Evolutionary conservation across 2,329 filamentous ascomycete species (phyloP).

Genomic region (Lithohypha guttulata): DNA sequence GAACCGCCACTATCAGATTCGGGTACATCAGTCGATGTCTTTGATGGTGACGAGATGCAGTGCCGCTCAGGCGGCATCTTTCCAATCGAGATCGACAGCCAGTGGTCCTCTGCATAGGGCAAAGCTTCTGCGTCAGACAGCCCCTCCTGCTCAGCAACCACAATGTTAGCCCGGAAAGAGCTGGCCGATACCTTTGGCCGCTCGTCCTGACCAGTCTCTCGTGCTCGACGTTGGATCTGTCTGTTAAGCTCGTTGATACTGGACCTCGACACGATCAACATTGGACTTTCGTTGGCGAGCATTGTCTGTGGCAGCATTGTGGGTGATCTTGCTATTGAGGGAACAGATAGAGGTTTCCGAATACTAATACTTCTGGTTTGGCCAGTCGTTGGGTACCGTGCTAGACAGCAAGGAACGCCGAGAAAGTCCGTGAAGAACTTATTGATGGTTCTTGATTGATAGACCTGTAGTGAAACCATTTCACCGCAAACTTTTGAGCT

Average conservation of each 20-base stretch:
- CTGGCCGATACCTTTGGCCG: slow-evolving; percentile 52
- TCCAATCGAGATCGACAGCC: slow-evolving; percentile 47
- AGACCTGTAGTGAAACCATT: slow-evolving; percentile 57
- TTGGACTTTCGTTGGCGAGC: slow-evolving; percentile 87
- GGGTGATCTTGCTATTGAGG: slow-evolving; percentile 43
- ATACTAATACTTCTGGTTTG: slow-evolving; percentile 22
- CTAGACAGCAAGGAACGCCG: slow-evolving; percentile 69
- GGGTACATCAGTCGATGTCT: not conserved
- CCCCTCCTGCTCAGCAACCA: slow-evolving; percentile 45
- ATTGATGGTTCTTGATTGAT: slow-evolving; percentile 55
- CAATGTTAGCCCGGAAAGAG: slow-evolving; percentile 81
- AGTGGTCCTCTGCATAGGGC: slow-evolving; percentile 71
- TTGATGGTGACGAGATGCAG: not conserved
- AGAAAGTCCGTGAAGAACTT: slow-evolving; percentile 67
- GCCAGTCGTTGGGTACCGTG: slow-evolving; percentile 65
- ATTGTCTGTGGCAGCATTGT: slow-evolving; percentile 49
- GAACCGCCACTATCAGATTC: not conserved
- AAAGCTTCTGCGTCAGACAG: slow-evolving; percentile 27
- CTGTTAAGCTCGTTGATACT: slow-evolving; percentile 71
- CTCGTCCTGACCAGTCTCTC: slow-evolving; percentile 37
- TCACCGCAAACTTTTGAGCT: slow-evolving; percentile 75
- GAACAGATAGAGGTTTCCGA: slow-evolving; percentile 24
- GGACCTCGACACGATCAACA: slow-evolving; percentile 69
- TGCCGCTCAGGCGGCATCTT: not conserved
- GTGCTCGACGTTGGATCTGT: slow-evolving; percentile 49